Conservation (phyloP, 1,284 basidiomycete genomes). For the Cystobasidium sp. region DNA sequence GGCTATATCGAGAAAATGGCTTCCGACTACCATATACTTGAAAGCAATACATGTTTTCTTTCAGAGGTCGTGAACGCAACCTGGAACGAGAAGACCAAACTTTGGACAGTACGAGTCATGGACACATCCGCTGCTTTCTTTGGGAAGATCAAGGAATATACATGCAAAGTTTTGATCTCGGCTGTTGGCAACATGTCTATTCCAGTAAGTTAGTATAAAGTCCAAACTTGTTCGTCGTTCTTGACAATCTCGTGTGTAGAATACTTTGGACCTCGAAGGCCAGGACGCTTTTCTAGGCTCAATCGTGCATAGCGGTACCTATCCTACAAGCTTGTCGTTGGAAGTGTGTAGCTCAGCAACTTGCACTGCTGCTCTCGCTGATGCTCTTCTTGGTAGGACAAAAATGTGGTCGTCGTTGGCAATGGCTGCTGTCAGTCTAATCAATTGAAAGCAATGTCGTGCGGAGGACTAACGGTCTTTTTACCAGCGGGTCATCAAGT, state of each 20-base stretch:
- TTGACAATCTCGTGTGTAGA: background rate
- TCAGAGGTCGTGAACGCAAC: slow-evolving; percentile 13
- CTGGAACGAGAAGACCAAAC: slow-evolving; percentile 21
- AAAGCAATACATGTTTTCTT: slow-evolving; percentile 23
- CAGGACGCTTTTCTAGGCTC: slow-evolving; percentile 22
- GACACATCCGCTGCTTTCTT: background rate
- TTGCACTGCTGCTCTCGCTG: background rate
- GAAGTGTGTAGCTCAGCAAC: background rate
- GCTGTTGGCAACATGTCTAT: slow-evolving; percentile 37
- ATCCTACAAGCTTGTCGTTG: background rate
- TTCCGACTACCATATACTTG: slow-evolving; percentile 19
- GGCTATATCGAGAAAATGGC: slow-evolving; percentile 25
- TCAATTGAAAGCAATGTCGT: background rate
- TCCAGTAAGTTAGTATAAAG: slow-evolving; percentile 21
- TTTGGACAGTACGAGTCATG: slow-evolving; percentile 16
- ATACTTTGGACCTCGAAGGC: slow-evolving; percentile 15
- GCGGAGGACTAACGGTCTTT: background rate
- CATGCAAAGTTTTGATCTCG: slow-evolving; percentile 36
- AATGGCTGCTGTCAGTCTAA: slow-evolving; percentile 29
- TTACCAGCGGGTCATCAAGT: slow-evolving; percentile 25
- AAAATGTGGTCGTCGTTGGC: slow-evolving; percentile 38
- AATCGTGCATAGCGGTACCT: slow-evolving; percentile 28
- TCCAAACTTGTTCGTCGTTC: background rate
- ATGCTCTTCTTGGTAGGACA: background rate
- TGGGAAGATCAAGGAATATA: background rate